These are phyloP conservation scores for Hordeum pubiflorum DNA, from an alignment of 202 grass and related monocot species.

Conservation along the genomic window DNA sequence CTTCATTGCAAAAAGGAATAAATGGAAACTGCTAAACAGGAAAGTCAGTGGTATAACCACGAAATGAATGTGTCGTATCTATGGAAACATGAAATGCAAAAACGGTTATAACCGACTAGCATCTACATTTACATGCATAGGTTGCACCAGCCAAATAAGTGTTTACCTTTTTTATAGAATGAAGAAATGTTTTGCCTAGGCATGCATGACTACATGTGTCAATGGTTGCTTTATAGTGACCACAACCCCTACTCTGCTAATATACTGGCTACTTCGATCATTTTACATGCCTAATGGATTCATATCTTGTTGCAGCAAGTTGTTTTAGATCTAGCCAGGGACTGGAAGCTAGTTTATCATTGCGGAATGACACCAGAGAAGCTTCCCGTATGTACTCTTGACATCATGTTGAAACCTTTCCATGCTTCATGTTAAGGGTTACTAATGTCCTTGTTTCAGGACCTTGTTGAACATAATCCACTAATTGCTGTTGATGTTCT, in stretches of 20 bases:
- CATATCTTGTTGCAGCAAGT: conserved; percentile 64
- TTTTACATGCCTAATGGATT: conserved; percentile 24
- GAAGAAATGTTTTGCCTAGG: background rate
- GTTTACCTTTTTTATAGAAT: background rate
- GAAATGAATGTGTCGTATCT: background rate
- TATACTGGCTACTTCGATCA: background rate
- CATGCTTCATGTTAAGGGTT: conserved; percentile 10
- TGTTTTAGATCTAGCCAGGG: conserved; percentile 53
- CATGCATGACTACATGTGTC: background rate
- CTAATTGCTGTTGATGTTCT: conserved; percentile 77
- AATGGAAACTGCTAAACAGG: background rate
- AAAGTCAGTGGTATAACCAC: background rate
- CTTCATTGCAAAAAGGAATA: background rate
- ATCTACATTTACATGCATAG: background rate
- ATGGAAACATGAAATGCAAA: background rate
- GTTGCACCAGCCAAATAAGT: background rate
- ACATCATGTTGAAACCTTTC: conserved; percentile 18
- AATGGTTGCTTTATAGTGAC: background rate
- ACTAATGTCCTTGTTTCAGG: conserved; percentile 40
- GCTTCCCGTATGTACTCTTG: conserved; percentile 56
- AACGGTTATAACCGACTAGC: background rate
- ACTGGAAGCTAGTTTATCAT: conserved; percentile 86
- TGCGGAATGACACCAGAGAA: conserved; percentile 84
- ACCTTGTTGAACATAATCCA: conserved; percentile 93
- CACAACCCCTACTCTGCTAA: background rate